Percentiles rank a stretch among this genome's conserved stretches.
These are phyloP conservation scores for Kregervanrija pseudodelftensis DNA, from an alignment of 805 yeast species.

Conservation along the genomic window DNA sequence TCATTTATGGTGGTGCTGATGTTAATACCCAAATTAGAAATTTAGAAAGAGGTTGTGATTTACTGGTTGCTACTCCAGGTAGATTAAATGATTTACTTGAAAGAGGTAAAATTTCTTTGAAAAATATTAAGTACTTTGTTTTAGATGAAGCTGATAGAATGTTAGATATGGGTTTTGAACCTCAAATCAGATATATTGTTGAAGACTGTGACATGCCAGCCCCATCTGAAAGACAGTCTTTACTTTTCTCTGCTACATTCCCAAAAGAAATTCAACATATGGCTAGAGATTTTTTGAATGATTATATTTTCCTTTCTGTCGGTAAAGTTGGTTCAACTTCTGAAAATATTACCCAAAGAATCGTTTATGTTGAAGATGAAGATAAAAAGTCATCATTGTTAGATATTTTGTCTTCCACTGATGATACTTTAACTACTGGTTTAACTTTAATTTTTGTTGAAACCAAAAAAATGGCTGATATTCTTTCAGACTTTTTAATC, in stretches of 20 bases:
- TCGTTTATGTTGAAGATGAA: conserved; percentile 84
- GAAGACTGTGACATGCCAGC: conserved; percentile 98
- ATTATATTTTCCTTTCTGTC: conserved; percentile 91
- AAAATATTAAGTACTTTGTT: conserved; percentile 86
- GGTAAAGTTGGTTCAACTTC: conserved; percentile 99
- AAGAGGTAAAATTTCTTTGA: conserved; percentile 87
- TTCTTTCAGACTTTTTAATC: conserved; percentile 84
- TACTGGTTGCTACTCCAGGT: conserved; percentile 98
- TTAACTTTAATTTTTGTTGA: conserved; percentile 93
- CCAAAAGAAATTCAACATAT: conserved; percentile 95
- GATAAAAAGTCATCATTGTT: conserved; percentile 88
- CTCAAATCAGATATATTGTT: conserved; percentile 97
- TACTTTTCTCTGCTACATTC: conserved; percentile 99
- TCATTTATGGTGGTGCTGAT: conserved; percentile 98
- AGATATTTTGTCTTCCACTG: conserved; percentile 74
- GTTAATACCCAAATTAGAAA: conserved; percentile 80
- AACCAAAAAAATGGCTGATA: conserved; percentile 98
- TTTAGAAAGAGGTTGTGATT: conserved; percentile 89
- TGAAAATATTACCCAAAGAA: conserved; percentile 93
- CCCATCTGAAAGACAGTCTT: conserved; percentile 86
- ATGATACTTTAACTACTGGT: conserved; percentile 51
- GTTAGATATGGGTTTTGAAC: conserved; percentile 99
- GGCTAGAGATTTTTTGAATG: conserved; percentile 95
- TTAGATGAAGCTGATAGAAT: conserved; percentile 99
- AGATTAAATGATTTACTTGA: conserved; percentile 93